Percentiles rank a stretch among this genome's conserved stretches.
These are phyloP conservation scores for Fusarium nanum DNA, from an alignment of 2,329 filamentous ascomycete genomes.

Conservation along the genomic window DNA sequence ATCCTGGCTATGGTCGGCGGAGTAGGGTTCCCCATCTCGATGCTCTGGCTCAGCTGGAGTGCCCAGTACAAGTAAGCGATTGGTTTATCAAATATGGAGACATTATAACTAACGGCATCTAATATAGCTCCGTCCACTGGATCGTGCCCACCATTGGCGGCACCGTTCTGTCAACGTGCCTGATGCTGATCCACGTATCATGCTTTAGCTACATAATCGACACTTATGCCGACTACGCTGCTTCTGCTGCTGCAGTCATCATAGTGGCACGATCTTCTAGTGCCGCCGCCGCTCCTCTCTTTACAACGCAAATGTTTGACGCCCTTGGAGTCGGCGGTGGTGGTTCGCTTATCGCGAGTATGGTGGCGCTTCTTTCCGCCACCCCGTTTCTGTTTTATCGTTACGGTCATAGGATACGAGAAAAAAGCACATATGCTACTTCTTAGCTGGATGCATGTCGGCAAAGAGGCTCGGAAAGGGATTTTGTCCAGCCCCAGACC, in stretches of 20 bases:
- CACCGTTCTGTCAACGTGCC: neutral
- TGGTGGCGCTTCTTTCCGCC: neutral
- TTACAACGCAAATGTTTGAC: neutral
- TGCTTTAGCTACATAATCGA: neutral
- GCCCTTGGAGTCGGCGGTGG: neutral
- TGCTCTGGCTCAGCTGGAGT: neutral
- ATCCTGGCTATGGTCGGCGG: neutral
- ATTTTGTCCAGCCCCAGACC: rapidly evolving
- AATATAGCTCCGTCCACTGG: neutral
- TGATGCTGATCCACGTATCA: neutral
- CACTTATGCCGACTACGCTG: neutral
- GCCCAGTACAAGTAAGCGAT: neutral
- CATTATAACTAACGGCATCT: neutral
- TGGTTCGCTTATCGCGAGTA: neutral
- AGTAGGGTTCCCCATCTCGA: neutral
- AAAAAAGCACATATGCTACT: neutral
- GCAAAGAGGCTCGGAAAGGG: too few species aligned
- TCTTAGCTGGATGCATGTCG: too few species aligned
- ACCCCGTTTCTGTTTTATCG: neutral
- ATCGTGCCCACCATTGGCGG: neutral
- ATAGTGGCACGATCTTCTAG: neutral
- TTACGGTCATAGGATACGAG: neutral
- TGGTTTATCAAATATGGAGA: too few species aligned
- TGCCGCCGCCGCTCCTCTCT: neutral
- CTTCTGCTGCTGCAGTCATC: neutral